These are phyloP conservation scores for Tuber indicum DNA, from an alignment of 495 filamentous ascomycete species.

Conservation along the genomic window DNA sequence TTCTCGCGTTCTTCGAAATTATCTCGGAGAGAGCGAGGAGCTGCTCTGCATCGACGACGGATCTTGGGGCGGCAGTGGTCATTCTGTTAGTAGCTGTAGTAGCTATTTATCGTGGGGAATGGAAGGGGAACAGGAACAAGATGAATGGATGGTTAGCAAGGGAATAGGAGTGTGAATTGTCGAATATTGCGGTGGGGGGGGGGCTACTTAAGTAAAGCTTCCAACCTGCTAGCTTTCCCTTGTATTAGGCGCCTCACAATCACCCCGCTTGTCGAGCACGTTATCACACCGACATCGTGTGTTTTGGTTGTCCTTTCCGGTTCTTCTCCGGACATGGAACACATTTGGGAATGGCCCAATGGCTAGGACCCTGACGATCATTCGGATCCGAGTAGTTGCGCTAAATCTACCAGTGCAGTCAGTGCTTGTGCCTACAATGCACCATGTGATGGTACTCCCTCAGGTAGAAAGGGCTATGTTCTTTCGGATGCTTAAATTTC, in stretches of 20 bases:
- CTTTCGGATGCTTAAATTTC: background rate
- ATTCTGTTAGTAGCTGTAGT: constrained; percentile 1
- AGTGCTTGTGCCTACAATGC: background rate
- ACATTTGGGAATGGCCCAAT: background rate
- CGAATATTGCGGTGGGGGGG: background rate
- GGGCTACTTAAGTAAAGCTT: background rate
- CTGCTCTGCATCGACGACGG: constrained; percentile 13
- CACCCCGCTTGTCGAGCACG: background rate
- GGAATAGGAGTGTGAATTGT: background rate
- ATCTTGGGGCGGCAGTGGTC: constrained; percentile 6
- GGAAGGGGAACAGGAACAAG: background rate
- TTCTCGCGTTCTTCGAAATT: constrained; percentile 16
- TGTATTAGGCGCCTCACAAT: background rate
- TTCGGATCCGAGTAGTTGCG: background rate
- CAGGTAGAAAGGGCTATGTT: background rate
- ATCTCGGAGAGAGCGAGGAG: constrained; percentile 11
- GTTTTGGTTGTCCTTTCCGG: background rate
- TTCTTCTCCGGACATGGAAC: background rate
- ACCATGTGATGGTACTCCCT: background rate
- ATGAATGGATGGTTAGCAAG: background rate
- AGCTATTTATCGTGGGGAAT: background rate
- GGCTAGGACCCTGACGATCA: background rate
- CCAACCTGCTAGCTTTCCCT: background rate
- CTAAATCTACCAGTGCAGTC: background rate
- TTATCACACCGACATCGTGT: background rate